Percentiles rank a stretch among this genome's conserved stretches.
Conservation (phyloP, 1,284 basidiomycete genomes). For the Cryptococcus amylolentus region DNA sequence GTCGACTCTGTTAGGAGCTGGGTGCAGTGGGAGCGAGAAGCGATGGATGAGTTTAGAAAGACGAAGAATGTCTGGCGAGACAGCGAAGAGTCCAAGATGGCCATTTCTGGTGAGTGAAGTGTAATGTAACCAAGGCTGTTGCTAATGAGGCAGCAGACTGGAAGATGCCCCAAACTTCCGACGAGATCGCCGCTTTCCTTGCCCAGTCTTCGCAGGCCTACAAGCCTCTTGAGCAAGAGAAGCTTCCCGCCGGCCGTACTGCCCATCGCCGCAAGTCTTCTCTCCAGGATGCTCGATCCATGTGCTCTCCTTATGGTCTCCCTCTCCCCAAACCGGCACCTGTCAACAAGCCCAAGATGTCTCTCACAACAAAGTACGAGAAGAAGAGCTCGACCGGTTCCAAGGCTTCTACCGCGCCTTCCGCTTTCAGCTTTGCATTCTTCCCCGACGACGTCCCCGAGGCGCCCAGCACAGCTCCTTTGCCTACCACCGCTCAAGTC, state of each 20-base stretch:
- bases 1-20: constrained; percentile 21
- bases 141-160: constrained; percentile 17
- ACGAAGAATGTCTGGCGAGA: constrained; percentile 23
- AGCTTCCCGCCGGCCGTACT: constrained; percentile 7
- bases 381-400: constrained; percentile 29
- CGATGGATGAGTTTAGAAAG: constrained; percentile 26
- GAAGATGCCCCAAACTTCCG: constrained; percentile 21
- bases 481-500: not conserved
- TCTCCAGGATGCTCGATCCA: constrained; percentile 20
- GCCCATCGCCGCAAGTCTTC: constrained; percentile 30
- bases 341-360: constrained; percentile 20
- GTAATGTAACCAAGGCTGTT: not conserved
- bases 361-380: constrained; percentile 37
- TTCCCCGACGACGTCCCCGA: constrained; percentile 13
- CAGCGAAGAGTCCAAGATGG: constrained; percentile 23
- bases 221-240: constrained; percentile 30
- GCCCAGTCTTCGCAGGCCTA: constrained; percentile 31
- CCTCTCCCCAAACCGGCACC: constrained; percentile 20
- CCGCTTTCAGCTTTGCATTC: constrained; percentile 8
- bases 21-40: constrained; percentile 33
- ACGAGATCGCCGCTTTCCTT: constrained; percentile 33
- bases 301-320: constrained; percentile 31
- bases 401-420: constrained; percentile 10
- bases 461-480: constrained; percentile 2
- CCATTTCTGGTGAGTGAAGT: constrained; percentile 17